phyloP scores from a whole-genome alignment of 768 basidiomycete genomes.

The Pilatotrama ljubarskyi region DNA sequence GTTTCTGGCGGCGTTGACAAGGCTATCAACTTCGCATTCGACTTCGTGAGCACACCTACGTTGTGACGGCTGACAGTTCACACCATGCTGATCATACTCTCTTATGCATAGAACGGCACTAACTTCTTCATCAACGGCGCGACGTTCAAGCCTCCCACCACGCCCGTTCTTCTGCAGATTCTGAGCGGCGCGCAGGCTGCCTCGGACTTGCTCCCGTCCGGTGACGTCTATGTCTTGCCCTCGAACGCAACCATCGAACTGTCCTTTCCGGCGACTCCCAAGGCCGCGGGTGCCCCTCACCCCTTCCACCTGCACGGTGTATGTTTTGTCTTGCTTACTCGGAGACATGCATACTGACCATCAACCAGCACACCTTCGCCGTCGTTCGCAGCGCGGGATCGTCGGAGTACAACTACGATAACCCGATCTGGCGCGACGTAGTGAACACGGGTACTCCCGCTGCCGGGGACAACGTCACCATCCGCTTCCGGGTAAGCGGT shows the following conservation, averaged over 20 bases:
- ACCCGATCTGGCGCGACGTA: conserved; percentile 39
- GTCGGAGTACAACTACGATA: conserved; percentile 35
- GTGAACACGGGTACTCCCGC: conserved; percentile 21
- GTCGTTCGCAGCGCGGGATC: conserved; percentile 39
- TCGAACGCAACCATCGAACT: conserved; percentile 50
- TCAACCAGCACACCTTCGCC: conserved; percentile 38
- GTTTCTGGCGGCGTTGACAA: conserved; percentile 24
- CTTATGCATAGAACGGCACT: conserved; percentile 25
- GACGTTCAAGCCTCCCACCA: conserved; percentile 41
- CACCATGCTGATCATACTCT: neutral
- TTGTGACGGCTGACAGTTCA: conserved; percentile 1
- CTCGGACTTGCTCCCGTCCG: conserved; percentile 48
- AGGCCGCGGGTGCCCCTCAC: conserved; percentile 39
- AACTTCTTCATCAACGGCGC: conserved; percentile 39
- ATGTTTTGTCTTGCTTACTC: conserved; percentile 14
- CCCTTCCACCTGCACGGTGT: conserved; percentile 45
- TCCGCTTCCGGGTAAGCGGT: conserved; percentile 26
- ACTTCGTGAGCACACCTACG: conserved; percentile 17
- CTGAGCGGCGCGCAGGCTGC: conserved; percentile 53
- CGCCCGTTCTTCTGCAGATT: conserved; percentile 59
- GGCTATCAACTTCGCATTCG: conserved; percentile 24
- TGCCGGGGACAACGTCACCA: conserved; percentile 24
- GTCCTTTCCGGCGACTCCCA: conserved; percentile 44
- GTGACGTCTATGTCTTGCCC: conserved; percentile 47
- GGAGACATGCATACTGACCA: conserved; percentile 1